Evolutionary conservation across 2,329 filamentous ascomycete genomes (phyloP), one percentile per base, ranked within the genome.

Genomic region (Aspergillus fumigatiaffinis): DNA sequence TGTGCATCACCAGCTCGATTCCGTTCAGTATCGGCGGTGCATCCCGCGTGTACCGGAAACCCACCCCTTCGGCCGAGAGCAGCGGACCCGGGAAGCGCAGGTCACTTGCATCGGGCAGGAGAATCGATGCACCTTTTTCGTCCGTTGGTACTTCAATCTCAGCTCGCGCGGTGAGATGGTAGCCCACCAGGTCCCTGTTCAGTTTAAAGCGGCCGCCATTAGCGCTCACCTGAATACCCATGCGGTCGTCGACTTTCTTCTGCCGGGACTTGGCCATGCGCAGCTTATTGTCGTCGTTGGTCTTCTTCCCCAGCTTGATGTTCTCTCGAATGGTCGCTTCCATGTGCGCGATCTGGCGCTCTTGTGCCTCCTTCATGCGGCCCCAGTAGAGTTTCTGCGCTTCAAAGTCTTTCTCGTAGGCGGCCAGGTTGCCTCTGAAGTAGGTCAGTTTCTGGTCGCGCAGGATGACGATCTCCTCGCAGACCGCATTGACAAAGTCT

Each of bases 261-360:
- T 92, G 89, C 0, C 90, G 82, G 4, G 87, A 90, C 61, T 92
- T 92, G 3, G 90, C 91, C 77, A 92, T 89, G n/a, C 89, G 86
- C 2, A 95, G 80, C 70, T 92, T 92, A 69, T 93, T 93, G 64
- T 92, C 88, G 67, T 95, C 91, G 29, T 91, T 89, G 26, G 87
- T 88, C 50, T 86, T 86, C 70, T 87, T 89, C 6, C 90, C 91
- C 21, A 87, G 84, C 62, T 87, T 88, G 66, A 91, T 83, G 63
- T 90, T 93, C 58, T 87, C 84, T 21, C 83, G 80, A 52, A 95
- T 91, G 0, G 87, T 89, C 64, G 89, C 84, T 73, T 93, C 87
- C 60, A 95, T 90, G 66, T 94, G 90, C 3, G 88, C 85, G 55
- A 86, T 88, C 70, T 95, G 90, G 68, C 85, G 87, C 54, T 94